These are phyloP conservation scores for Penicillium lividum DNA, from an alignment of 495 filamentous ascomycete genomes.

Conservation along the genomic window DNA sequence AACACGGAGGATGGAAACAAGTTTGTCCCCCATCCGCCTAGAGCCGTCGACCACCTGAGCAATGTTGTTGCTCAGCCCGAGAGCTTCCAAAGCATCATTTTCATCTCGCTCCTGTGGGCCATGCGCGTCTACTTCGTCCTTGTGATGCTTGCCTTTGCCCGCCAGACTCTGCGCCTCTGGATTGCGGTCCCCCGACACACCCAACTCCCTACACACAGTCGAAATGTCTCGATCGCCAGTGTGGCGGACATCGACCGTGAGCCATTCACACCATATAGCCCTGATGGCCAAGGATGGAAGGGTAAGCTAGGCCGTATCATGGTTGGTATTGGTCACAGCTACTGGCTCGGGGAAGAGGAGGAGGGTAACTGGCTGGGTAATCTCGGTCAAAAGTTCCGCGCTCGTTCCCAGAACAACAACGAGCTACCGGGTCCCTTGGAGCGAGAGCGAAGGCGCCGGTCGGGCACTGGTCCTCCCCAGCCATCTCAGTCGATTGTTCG, in stretches of 20 bases:
- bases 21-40: constrained; percentile 32
- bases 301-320: constrained; percentile 72
- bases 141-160: constrained; percentile 77
- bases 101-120: constrained; percentile 70
- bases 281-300: constrained; percentile 73
- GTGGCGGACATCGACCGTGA: constrained; percentile 58
- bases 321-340: constrained; percentile 66
- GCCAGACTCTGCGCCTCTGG: constrained; percentile 63
- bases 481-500: constrained; percentile 45
- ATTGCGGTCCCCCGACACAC: constrained; percentile 48
- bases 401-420: constrained; percentile 28
- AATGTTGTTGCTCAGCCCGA: constrained; percentile 64
- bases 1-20: constrained; percentile 27
- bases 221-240: constrained; percentile 48
- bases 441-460: constrained; percentile 65
- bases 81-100: constrained; percentile 70
- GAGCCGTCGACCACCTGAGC: constrained; percentile 39
- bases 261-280: constrained; percentile 66
- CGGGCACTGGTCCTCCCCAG: constrained; percentile 65
- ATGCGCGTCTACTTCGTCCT: constrained; percentile 76
- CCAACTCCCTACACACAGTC: constrained; percentile 45
- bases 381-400: constrained; percentile 58
- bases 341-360: constrained; percentile 69
- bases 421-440: constrained; percentile 59
- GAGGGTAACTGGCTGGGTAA: constrained; percentile 61